Evolutionary conservation across 345 rosid genomes (phyloP).

Genomic region (Xanthoceras sorbifolium): DNA sequence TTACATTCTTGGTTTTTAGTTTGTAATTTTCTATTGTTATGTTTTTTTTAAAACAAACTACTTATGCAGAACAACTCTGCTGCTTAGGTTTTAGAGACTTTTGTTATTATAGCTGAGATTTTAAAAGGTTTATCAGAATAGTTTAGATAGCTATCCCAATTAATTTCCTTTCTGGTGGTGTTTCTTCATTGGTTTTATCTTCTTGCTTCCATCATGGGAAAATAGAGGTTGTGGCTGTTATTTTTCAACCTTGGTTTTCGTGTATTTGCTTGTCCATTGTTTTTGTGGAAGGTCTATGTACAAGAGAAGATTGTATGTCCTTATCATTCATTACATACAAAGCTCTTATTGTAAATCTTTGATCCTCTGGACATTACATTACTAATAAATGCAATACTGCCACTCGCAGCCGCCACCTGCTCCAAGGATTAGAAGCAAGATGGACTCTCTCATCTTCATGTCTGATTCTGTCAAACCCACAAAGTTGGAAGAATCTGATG

Average conservation of each 20-base stretch:
- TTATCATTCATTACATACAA: background rate
- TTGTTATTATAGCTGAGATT: background rate
- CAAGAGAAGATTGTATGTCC: background rate
- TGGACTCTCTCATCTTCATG: conserved; percentile 81
- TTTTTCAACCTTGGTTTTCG: background rate
- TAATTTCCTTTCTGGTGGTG: background rate
- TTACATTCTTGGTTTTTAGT: conserved; percentile 6
- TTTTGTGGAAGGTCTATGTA: conserved; percentile 2
- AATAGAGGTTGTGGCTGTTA: background rate
- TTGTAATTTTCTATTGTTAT: background rate
- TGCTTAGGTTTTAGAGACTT: background rate
- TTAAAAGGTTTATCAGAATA: background rate
- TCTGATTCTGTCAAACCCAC: conserved; percentile 62
- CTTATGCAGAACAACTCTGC: background rate
- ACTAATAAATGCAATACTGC: conserved; percentile 11
- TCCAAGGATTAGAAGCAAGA: conserved; percentile 75
- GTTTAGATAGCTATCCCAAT: background rate
- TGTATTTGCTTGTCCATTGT: background rate
- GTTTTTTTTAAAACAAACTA: background rate
- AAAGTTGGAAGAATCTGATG: conserved; percentile 43
- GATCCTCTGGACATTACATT: background rate
- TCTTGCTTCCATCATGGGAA: background rate
- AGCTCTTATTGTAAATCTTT: background rate
- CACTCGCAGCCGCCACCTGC: conserved; percentile 77
- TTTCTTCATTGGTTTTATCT: background rate